Base-by-base conservation (phyloP, 192 early-diverging fungal genomes). In the Linnemannia exigua region DNA sequence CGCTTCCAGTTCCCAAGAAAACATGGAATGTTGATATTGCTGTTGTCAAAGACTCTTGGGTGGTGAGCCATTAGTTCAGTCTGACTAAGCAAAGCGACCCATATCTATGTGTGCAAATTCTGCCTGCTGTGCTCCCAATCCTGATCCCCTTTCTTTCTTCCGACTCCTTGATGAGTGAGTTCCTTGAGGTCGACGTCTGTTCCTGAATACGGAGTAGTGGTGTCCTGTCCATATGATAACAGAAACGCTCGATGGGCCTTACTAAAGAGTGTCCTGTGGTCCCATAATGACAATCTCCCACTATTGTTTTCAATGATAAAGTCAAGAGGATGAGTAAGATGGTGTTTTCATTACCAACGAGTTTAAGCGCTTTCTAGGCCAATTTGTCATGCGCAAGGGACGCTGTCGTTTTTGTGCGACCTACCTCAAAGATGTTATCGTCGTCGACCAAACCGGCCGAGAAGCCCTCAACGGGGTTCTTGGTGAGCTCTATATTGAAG, bases 281-380 rank as follows among this genome's bases (percentile, higher is more conserved):
- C 97, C 97, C 67, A 98, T 93, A 76, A 99, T 92, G 89, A 97
- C 94, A 37, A 99, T 93, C 71, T 96, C 95, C 96, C 96, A 96
- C 94, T 95, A 85, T 70, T 77, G 16, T 48, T 50, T 17, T 17
- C n/a, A 68, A 46, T 50, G 7, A 68, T 70, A 44, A 36, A 11
- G 25, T 7, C 20, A 31, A 33, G 46, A 20, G 48, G 17, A 44
- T 69, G 58, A 63, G 66, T 28, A 33, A 4, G 25, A 17, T 25
- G 48, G 20, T 35, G 54, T 52, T 37, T 41, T 22, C 51, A 31
- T 69, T 33, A 50, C 3, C 52, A 44, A 58, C 20, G 36, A 19
- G 36, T 31, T 68, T 46, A 11, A 41, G 52, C 14, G 20, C 9
- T 25, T 15, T 28, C n/a, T 11, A 48, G 25, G 16, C 17, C 58